Conservation (phyloP, 306 rosid species). For the Hippophae gyantsensis region DNA sequence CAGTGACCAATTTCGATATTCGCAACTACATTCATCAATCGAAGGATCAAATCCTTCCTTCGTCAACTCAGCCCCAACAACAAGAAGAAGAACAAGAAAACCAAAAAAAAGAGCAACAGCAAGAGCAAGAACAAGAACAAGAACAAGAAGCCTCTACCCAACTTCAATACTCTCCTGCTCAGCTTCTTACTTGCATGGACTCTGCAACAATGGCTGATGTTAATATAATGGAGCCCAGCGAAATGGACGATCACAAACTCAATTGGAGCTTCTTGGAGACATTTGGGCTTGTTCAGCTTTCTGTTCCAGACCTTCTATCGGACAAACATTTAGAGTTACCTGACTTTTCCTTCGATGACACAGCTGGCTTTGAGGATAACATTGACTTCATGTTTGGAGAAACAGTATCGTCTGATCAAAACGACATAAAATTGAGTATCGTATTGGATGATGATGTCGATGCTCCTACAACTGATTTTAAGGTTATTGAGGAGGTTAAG, state of each 20-base stretch:
- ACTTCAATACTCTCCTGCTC: conserved; percentile 5
- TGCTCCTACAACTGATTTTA: conserved; percentile 9
- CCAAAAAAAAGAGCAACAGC: background rate
- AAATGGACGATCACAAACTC: conserved; percentile 26
- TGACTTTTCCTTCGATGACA: conserved; percentile 22
- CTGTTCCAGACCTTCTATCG: conserved; percentile 26
- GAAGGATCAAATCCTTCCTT: conserved; percentile 10
- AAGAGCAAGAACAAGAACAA: conserved; percentile 10
- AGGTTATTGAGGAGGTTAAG: conserved; percentile 15
- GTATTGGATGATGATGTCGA: conserved; percentile 21
- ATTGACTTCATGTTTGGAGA: conserved; percentile 28
- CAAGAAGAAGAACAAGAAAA: conserved; percentile 19
- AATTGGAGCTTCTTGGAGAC: conserved; percentile 53
- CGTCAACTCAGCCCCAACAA: conserved; percentile 12
- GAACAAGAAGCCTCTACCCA: background rate
- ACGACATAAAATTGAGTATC: conserved; percentile 39
- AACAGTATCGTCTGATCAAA: conserved; percentile 49
- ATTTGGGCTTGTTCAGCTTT: conserved; percentile 19
- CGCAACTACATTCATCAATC: conserved; percentile 47
- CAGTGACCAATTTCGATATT: conserved; percentile 82
- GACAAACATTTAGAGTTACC: conserved; percentile 28
- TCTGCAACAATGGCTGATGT: conserved; percentile 14
- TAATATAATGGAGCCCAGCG: conserved; percentile 24
- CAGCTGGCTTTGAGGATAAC: conserved; percentile 19
- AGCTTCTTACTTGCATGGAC: conserved; percentile 24